Percentiles rank a stretch among this genome's conserved stretches.
Evolutionary conservation across 169 alveolate species (phyloP).

Genomic region (Babesia caballi): DNA sequence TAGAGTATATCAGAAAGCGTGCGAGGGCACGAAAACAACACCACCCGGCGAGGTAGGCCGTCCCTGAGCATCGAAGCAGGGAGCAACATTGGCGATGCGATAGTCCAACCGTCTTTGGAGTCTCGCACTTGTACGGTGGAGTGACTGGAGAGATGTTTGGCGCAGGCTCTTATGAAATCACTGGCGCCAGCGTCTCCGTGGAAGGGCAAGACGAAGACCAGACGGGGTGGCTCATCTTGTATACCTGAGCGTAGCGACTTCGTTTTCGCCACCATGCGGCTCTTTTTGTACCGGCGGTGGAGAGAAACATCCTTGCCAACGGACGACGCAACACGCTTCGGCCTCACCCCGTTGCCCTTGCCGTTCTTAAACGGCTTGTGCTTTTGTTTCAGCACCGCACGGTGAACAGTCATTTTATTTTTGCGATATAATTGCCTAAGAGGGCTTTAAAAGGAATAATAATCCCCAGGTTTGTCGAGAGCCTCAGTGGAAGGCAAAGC

Average conservation of each 20-base stretch:
- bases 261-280: conserved; percentile 49
- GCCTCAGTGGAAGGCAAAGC: too few species aligned
- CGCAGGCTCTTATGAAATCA: conserved; percentile 32
- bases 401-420: conserved; percentile 51
- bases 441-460: too few species aligned
- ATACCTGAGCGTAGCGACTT: conserved; percentile 28
- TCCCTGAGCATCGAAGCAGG: conserved; percentile 29
- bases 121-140: background rate
- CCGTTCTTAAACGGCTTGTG: conserved; percentile 60
- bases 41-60: conserved; percentile 42
- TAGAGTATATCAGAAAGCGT: conserved; percentile 35
- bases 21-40: conserved; percentile 56
- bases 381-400: conserved; percentile 57
- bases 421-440: background rate
- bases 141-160: background rate
- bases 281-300: conserved; percentile 47
- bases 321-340: background rate
- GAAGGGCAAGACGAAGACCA: conserved; percentile 52
- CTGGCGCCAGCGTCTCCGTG: conserved; percentile 29
- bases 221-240: conserved; percentile 56
- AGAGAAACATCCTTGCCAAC: conserved; percentile 15
- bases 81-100: conserved; percentile 25
- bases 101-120: conserved; percentile 22
- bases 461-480: too few species aligned
- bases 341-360: conserved; percentile 35